Evolutionary conservation across 768 basidiomycete genomes (phyloP).

Genomic region (Tylopilus intermedius): DNA sequence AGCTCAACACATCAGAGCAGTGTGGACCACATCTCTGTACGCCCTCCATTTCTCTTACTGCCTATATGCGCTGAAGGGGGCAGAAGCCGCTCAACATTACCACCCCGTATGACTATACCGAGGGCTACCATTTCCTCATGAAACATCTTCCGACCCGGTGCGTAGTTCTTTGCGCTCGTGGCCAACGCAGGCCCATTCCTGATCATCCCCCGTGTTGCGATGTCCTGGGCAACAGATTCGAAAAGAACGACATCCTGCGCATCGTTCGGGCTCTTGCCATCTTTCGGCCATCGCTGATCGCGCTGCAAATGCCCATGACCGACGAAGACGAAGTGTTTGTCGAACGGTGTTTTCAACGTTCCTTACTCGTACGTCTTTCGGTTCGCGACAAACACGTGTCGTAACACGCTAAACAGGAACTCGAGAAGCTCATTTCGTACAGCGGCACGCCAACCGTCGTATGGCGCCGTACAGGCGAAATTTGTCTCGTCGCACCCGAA

Average conservation of each 20-base stretch:
- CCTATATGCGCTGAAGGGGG: constrained; percentile 46
- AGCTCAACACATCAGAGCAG: constrained; percentile 37
- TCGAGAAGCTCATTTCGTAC: constrained; percentile 95
- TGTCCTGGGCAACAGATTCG: constrained; percentile 58
- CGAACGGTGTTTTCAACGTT: constrained; percentile 92
- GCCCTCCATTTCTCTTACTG: constrained; percentile 17
- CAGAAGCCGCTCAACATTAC: constrained; percentile 60
- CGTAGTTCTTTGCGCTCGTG: constrained; percentile 41
- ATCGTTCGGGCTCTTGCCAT: constrained; percentile 93
- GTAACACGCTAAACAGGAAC: constrained; percentile 54
- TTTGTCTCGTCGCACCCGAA: constrained; percentile 93
- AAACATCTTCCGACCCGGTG: constrained; percentile 82
- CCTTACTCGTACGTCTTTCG: constrained; percentile 62
- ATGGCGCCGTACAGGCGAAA: constrained; percentile 97
- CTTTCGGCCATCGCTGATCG: constrained; percentile 94
- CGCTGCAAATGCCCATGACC: constrained; percentile 94
- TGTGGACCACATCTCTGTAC: constrained; percentile 29
- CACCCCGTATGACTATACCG: constrained; percentile 88
- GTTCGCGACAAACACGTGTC: neutral
- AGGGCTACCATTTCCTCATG: constrained; percentile 96
- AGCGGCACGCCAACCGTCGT: constrained; percentile 96
- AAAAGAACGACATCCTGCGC: constrained; percentile 92
- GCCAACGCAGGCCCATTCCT: constrained; percentile 35
- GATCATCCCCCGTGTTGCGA: constrained; percentile 31
- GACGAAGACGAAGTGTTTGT: constrained; percentile 96